These are phyloP conservation scores for Tulasnella sp. DNA, from an alignment of 768 basidiomycete genomes.

Conservation along the genomic window DNA sequence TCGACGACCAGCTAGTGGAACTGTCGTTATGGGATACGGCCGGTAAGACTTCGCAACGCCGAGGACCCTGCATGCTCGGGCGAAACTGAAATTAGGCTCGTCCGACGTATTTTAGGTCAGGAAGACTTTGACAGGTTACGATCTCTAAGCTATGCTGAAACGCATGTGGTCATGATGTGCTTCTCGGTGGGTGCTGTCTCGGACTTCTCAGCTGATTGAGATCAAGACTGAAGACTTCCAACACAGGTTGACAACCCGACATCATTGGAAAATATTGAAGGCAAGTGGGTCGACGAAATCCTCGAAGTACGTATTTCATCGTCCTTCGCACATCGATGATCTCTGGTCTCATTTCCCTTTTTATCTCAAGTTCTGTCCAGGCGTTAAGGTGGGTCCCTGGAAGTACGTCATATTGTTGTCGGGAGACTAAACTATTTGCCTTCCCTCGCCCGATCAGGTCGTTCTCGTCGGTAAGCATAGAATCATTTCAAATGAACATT, in stretches of 20 bases:
- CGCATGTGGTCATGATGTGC: slow-evolving; percentile 92
- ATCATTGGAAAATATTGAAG: slow-evolving; percentile 94
- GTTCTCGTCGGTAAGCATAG: slow-evolving; percentile 72
- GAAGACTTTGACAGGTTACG: slow-evolving; percentile 93
- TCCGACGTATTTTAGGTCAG: slow-evolving; percentile 56
- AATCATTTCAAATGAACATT: background rate
- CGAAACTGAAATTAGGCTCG: slow-evolving; percentile 22
- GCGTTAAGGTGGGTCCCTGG: slow-evolving; percentile 64
- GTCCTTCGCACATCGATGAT: background rate
- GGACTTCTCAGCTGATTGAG: background rate
- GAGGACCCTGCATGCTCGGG: background rate
- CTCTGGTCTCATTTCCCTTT: background rate
- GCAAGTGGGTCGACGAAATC: slow-evolving; percentile 95
- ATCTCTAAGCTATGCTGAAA: slow-evolving; percentile 93
- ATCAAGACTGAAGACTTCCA: background rate
- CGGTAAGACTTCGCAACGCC: slow-evolving; percentile 42
- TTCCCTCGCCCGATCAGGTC: slow-evolving; percentile 40
- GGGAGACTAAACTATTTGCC: background rate
- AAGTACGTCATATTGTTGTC: background rate
- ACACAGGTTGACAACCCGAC: slow-evolving; percentile 84
- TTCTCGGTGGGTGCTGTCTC: slow-evolving; percentile 60
- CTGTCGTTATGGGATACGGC: slow-evolving; percentile 97
- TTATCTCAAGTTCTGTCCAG: slow-evolving; percentile 74
- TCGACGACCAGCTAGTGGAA: slow-evolving; percentile 84
- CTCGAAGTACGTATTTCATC: slow-evolving; percentile 23